Conservation (phyloP, 306 rosid genomes). For the Prunus dulcis region DNA sequence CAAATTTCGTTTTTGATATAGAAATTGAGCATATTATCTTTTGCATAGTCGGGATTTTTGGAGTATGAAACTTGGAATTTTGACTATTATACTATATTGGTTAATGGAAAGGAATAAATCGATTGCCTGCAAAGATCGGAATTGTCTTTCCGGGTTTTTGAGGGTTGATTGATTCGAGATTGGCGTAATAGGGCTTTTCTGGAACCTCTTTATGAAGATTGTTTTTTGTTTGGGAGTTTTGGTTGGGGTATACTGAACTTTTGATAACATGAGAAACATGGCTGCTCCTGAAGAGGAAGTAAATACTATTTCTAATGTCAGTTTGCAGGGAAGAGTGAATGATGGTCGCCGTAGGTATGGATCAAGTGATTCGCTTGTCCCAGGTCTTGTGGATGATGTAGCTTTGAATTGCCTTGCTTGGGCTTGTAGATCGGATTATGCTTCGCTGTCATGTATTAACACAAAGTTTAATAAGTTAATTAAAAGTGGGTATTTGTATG, state of each 20-base stretch:
- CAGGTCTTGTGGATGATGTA: conserved; percentile 85
- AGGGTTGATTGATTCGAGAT: conserved; percentile 12
- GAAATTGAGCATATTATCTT: conserved; percentile 2
- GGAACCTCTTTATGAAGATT: conserved; percentile 21
- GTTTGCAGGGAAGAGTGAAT: conserved; percentile 41
- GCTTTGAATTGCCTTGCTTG: conserved; percentile 74
- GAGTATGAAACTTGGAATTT: conserved; percentile 8
- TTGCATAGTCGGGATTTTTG: conserved; percentile 16
- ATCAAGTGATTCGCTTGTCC: conserved; percentile 74
- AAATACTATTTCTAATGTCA: conserved; percentile 32
- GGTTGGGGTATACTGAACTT: conserved; percentile 36
- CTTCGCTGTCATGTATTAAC: conserved; percentile 59
- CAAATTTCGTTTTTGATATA: conserved; percentile 20
- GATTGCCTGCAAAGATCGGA: conserved; percentile 43
- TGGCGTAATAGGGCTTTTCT: conserved; percentile 16
- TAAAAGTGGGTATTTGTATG: conserved; percentile 63
- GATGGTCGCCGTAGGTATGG: conserved; percentile 53
- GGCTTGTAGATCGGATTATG: conserved; percentile 63
- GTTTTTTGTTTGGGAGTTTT: conserved; percentile 25
- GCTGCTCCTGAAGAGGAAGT: conserved; percentile 34
- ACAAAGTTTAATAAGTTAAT: conserved; percentile 57
- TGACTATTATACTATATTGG: conserved; percentile 2
- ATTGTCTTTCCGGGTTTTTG: conserved; percentile 28
- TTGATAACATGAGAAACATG: conserved; percentile 39
- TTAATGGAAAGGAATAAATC: conserved; percentile 29